phyloP scores from a whole-genome alignment of 257 asterid species.

The Cordia subcordata region DNA sequence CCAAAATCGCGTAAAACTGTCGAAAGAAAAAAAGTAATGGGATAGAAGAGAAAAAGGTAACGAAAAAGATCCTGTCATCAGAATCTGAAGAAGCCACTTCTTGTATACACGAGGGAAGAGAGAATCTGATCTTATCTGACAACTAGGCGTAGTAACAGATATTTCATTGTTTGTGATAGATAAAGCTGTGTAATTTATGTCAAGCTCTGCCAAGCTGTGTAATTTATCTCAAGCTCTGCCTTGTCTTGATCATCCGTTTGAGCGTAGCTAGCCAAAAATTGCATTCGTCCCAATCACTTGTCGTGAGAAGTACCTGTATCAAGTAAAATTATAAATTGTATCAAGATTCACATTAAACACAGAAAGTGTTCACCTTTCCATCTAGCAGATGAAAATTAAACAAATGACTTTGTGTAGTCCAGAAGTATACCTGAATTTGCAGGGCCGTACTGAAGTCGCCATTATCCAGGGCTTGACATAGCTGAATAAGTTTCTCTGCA shows the following conservation, averaged over 20 bases:
- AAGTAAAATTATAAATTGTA: no score
- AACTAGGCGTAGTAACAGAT: conserved; percentile 8
- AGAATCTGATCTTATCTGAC: conserved; percentile 29
- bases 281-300: conserved; percentile 99
- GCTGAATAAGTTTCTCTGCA: conserved; percentile 82
- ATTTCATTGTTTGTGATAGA: conserved; percentile 1
- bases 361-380: neutral
- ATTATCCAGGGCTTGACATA: conserved; percentile 80
- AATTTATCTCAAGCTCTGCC: conserved; percentile 69
- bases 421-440: conserved; percentile 68
- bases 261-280: conserved; percentile 88
- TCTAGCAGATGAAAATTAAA: neutral
- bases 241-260: conserved; percentile 84
- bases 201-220: conserved; percentile 56
- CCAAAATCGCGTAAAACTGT: conserved; percentile 28
- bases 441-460: conserved; percentile 85
- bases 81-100: conserved; percentile 33
- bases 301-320: conserved; percentile 72
- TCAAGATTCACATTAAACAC: conserved; percentile 3
- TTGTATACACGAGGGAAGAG: conserved; percentile 30
- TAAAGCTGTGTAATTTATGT: conserved; percentile 32
- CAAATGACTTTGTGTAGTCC: neutral
- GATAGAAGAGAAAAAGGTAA: conserved; percentile 9
- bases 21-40: conserved; percentile 13
- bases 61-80: conserved; percentile 27